A percentile compares a stretch with the other conserved stretches of the same genome.
Evolutionary conservation across 2,329 filamentous ascomycete genomes (phyloP).

Genomic region (Cladosporium sp.): DNA sequence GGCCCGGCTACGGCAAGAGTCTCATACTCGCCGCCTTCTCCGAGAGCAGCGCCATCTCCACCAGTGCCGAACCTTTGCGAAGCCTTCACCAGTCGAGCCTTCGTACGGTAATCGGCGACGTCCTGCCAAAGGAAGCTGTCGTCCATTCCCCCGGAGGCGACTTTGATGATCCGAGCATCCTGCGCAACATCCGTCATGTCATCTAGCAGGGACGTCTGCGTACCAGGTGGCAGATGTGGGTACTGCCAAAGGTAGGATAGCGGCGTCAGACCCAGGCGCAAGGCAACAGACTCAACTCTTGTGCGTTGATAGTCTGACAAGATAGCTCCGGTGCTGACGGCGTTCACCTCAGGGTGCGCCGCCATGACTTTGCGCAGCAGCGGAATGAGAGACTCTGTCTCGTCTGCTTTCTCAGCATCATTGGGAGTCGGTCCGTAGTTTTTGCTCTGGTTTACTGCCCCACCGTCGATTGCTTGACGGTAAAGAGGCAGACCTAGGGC

Average conservation of each 20-base stretch:
- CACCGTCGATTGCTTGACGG: conserved; percentile 67
- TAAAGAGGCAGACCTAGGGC: conserved; percentile 80
- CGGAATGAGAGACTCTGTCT: conserved; percentile 80
- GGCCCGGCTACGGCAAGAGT: conserved; percentile 84
- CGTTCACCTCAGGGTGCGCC: conserved; percentile 73
- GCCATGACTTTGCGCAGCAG: conserved; percentile 62
- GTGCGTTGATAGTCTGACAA: conserved; percentile 94
- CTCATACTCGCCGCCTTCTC: conserved; percentile 95
- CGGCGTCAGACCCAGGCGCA: conserved; percentile 74
- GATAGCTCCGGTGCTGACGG: conserved; percentile 85
- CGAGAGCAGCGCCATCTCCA: conserved; percentile 65
- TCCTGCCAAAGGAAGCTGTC: conserved; percentile 74
- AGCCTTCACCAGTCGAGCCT: conserved; percentile 45
- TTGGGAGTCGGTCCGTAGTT: conserved; percentile 52
- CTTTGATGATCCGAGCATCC: conserved; percentile 90
- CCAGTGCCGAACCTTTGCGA: conserved; percentile 62
- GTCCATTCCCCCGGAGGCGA: conserved; percentile 83
- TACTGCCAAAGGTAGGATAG: conserved; percentile 92
- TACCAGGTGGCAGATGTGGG: conserved; percentile 58
- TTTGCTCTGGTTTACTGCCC: conserved; percentile 61
- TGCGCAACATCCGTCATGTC: conserved; percentile 76
- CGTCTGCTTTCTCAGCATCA: conserved; percentile 50
- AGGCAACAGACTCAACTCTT: conserved; percentile 83
- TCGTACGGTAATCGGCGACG: conserved; percentile 54
- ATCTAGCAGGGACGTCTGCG: conserved; percentile 53